phyloP scores from a whole-genome alignment of 2,329 filamentous ascomycete genomes.

The Xylariales sp. region DNA sequence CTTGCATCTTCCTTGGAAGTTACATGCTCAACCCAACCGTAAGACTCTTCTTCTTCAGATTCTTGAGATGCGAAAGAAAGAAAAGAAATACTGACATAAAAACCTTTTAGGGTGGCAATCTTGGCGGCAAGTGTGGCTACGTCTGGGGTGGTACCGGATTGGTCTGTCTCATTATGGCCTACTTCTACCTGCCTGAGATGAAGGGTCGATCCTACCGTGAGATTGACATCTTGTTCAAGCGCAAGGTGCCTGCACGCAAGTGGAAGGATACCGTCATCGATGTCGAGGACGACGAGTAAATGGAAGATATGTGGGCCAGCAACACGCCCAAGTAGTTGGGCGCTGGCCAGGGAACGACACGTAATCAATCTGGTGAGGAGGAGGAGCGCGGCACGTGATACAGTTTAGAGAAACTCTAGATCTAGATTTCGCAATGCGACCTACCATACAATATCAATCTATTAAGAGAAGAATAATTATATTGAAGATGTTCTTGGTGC shows the following conservation, averaged over 20 bases:
- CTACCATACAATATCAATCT: too few relatives aligned
- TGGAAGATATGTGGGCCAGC: too few relatives aligned
- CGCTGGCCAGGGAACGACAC: too few relatives aligned
- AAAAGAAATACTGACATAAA: slow-evolving; percentile 19
- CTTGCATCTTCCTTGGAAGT: slow-evolving; percentile 58
- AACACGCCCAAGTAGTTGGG: too few relatives aligned
- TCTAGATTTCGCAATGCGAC: too few relatives aligned
- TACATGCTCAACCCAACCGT: slow-evolving; percentile 56
- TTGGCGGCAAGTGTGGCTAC: slow-evolving; percentile 49
- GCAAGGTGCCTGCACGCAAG: slow-evolving; percentile 30
- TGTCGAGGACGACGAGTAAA: slow-evolving; percentile 58
- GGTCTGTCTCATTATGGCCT: slow-evolving; percentile 42
- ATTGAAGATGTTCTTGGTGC: too few relatives aligned
- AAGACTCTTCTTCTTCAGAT: slow-evolving; percentile 14
- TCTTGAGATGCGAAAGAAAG: background rate
- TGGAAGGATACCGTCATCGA: slow-evolving; percentile 53
- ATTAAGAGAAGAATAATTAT: too few relatives aligned
- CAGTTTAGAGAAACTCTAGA: too few relatives aligned
- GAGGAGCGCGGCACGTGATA: too few relatives aligned
- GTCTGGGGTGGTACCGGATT: slow-evolving; percentile 39
- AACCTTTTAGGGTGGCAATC: slow-evolving; percentile 29
- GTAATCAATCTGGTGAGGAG: too few relatives aligned
- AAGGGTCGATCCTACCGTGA: slow-evolving; percentile 47
- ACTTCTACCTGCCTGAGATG: slow-evolving; percentile 47
- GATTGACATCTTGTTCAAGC: slow-evolving; percentile 47